Percentiles rank a stretch among this genome's conserved stretches.
These are phyloP conservation scores for Nakazawaea ishiwadae DNA, from an alignment of 805 yeast genomes.

Conservation along the genomic window DNA sequence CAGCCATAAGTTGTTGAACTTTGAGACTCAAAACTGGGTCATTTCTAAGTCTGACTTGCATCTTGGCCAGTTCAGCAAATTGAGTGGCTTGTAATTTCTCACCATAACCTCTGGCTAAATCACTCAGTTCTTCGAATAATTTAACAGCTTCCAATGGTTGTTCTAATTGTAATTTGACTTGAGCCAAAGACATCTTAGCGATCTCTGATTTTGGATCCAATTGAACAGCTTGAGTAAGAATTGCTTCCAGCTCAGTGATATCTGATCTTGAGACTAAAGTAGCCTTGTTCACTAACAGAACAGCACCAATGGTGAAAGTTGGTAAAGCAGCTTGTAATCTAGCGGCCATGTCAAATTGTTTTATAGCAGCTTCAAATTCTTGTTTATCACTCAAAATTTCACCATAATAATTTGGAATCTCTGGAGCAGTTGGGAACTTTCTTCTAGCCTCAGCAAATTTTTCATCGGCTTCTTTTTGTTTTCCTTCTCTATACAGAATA, in stretches of 20 bases:
- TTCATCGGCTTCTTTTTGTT: slow-evolving; percentile 53
- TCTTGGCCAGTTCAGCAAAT: slow-evolving; percentile 87
- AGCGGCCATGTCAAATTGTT: slow-evolving; percentile 82
- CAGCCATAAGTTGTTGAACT: slow-evolving; percentile 47
- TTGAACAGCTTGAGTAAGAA: slow-evolving; percentile 71
- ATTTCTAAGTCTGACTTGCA: slow-evolving; percentile 73
- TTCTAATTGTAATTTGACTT: slow-evolving; percentile 79
- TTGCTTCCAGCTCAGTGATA: slow-evolving; percentile 53
- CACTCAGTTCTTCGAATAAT: slow-evolving; percentile 78
- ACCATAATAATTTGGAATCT: slow-evolving; percentile 92
- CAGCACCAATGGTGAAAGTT: slow-evolving; percentile 74
- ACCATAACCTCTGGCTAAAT: slow-evolving; percentile 74
- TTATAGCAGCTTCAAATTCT: slow-evolving; percentile 65
- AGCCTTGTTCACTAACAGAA: slow-evolving; percentile 89
- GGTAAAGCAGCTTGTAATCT: slow-evolving; percentile 71
- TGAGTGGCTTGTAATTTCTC: slow-evolving; percentile 90
- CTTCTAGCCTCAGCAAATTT: slow-evolving; percentile 65
- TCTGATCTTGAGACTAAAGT: slow-evolving; percentile 50
- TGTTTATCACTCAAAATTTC: slow-evolving; percentile 85
- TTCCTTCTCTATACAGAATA: slow-evolving; percentile 76
- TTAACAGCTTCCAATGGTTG: slow-evolving; percentile 75
- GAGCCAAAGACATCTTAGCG: slow-evolving; percentile 89
- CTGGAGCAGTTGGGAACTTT: slow-evolving; percentile 82
- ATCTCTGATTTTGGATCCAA: slow-evolving; percentile 87
- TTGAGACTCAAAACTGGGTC: slow-evolving; percentile 64